A percentile compares a stretch with the other conserved stretches of the same genome.
phyloP scores from a whole-genome alignment of 768 basidiomycete species.

The Tricholoma furcatifolium region DNA sequence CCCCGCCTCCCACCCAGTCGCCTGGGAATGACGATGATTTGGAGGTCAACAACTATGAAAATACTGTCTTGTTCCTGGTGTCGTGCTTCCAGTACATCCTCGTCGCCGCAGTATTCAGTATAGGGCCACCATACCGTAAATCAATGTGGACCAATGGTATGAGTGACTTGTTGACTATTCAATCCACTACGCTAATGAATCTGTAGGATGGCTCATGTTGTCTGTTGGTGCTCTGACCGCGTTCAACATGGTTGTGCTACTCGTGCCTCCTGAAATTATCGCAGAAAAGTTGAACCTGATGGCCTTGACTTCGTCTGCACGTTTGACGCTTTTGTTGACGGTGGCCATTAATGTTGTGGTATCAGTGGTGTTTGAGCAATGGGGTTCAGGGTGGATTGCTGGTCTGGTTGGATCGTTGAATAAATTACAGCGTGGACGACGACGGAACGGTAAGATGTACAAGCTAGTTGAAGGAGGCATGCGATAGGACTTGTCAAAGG shows the following conservation, averaged over 20 bases:
- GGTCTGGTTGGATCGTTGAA: conserved; percentile 47
- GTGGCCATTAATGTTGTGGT: conserved; percentile 68
- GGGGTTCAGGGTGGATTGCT: conserved; percentile 61
- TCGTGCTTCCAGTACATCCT: conserved; percentile 99
- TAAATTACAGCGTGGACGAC: conserved; percentile 41
- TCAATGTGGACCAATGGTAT: conserved; percentile 93
- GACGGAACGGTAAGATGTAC: conserved; percentile 72
- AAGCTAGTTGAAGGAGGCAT: conserved; percentile 80
- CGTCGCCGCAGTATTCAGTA: conserved; percentile 95
- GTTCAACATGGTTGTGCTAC: conserved; percentile 77
- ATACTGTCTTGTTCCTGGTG: conserved; percentile 86
- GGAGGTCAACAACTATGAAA: conserved; percentile 86
- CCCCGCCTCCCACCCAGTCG: conserved; percentile 52
- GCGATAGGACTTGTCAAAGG: too few species aligned
- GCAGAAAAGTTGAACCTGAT: conserved; percentile 73
- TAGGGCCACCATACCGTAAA: conserved; percentile 95
- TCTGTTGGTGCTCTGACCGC: conserved; percentile 65
- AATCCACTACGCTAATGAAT: neutral
- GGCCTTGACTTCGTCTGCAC: conserved; percentile 65
- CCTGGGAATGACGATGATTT: conserved; percentile 67
- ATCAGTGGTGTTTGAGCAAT: conserved; percentile 77
- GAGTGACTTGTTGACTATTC: conserved; percentile 18
- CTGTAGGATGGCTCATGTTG: conserved; percentile 77
- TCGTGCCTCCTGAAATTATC: conserved; percentile 64
- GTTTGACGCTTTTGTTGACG: conserved; percentile 64